Evolutionary conservation across 306 rosid genomes (phyloP).

Genomic region (Casuarina equisetifolia): DNA sequence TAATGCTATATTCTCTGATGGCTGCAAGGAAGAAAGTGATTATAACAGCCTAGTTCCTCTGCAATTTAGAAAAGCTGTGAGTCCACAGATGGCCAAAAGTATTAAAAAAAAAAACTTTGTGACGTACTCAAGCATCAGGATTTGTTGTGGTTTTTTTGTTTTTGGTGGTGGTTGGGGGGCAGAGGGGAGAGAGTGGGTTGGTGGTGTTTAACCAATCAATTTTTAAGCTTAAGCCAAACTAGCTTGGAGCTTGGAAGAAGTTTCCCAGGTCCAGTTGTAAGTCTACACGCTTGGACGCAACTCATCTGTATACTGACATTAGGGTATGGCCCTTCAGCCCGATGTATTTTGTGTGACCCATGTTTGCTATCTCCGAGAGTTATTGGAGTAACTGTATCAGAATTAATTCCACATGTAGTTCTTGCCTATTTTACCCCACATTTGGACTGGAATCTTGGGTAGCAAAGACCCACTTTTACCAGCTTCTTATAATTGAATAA

Average conservation of each 20-base stretch:
- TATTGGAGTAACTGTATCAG: neutral
- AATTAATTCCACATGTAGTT: neutral
- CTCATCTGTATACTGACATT: neutral
- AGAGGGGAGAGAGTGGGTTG: neutral
- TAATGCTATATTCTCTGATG: neutral
- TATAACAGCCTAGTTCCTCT: neutral
- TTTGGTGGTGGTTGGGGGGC: too few species aligned
- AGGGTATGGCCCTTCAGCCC: neutral
- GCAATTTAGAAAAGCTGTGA: neutral
- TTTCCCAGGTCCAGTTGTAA: neutral
- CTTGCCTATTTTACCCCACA: neutral
- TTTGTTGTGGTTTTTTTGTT: neutral
- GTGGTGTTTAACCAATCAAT: neutral
- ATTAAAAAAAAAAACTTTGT: neutral
- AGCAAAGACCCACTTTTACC: neutral
- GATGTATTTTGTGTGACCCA: neutral
- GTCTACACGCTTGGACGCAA: neutral
- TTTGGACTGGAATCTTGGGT: neutral
- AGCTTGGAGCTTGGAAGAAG: constrained; percentile 1
- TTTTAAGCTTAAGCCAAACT: neutral
- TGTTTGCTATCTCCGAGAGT: neutral
- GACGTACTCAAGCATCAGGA: neutral
- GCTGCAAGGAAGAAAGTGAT: neutral
- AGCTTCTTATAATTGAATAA: neutral
- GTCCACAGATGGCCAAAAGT: neutral